Conservation (phyloP, 768 basidiomycete genomes). For the Termitomyces sp. region DNA sequence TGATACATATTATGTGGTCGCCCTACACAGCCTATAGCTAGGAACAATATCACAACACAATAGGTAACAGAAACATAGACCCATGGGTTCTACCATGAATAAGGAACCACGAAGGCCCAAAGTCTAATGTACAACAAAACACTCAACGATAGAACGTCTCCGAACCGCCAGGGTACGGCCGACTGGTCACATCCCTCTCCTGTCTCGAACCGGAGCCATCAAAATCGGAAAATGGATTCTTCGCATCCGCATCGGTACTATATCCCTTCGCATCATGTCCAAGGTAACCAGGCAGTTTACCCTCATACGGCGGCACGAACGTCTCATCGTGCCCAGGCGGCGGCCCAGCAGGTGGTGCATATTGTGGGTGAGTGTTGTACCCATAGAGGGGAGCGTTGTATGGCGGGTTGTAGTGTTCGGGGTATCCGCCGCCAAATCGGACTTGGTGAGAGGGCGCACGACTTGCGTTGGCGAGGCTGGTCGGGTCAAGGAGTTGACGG, state of each 20-base stretch:
- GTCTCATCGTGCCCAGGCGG: constrained; percentile 35
- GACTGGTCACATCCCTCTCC: constrained; percentile 44
- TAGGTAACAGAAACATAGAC: background rate
- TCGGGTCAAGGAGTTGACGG: constrained; percentile 71
- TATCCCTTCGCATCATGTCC: constrained; percentile 25
- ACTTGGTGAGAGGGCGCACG: constrained; percentile 41
- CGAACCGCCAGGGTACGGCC: constrained; percentile 31
- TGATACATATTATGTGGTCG: background rate
- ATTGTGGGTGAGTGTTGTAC: constrained; percentile 26
- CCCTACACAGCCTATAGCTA: background rate
- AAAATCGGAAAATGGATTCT: constrained; percentile 57
- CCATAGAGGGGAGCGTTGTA: constrained; percentile 46
- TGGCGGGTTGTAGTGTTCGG: constrained; percentile 57
- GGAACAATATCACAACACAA: background rate
- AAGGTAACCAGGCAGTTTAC: constrained; percentile 49
- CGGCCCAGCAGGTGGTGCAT: constrained; percentile 48
- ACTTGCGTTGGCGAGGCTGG: constrained; percentile 45
- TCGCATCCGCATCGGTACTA: constrained; percentile 41
- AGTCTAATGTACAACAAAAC: background rate
- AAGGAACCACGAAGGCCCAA: background rate
- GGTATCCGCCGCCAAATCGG: constrained; percentile 30
- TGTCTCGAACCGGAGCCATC: constrained; percentile 24
- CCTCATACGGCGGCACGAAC: constrained; percentile 29
- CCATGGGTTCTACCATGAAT: background rate
- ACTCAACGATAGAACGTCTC: constrained; percentile 20